Conservation (phyloP, 345 rosid genomes). For the Citrus inodora region DNA sequence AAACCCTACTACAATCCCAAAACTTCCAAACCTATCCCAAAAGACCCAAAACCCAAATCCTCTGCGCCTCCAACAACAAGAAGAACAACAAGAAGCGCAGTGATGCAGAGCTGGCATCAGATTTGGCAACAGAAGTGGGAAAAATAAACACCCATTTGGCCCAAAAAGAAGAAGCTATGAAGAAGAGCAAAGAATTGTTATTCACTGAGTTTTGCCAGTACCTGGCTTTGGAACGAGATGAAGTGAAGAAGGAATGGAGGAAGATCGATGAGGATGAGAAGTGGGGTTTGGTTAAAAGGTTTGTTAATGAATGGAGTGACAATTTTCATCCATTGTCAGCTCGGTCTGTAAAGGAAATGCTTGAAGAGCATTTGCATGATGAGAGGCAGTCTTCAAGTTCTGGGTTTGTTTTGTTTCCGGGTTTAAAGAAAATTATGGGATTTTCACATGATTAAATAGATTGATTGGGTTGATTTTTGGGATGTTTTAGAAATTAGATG, state of each 20-base stretch:
- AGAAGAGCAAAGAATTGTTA: slow-evolving; percentile 60
- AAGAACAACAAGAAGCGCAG: slow-evolving; percentile 1
- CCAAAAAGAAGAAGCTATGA: slow-evolving; percentile 71
- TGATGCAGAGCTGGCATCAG: slow-evolving; percentile 55
- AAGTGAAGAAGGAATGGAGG: slow-evolving; percentile 51
- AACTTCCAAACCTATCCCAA: slow-evolving; percentile 9
- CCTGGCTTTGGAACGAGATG: slow-evolving; percentile 42
- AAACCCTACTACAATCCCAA: neutral
- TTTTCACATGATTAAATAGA: slow-evolving; percentile 29
- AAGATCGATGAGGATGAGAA: slow-evolving; percentile 57
- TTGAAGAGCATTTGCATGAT: slow-evolving; percentile 54
- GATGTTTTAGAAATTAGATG: neutral
- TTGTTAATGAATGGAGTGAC: slow-evolving; percentile 57
- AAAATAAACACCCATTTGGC: slow-evolving; percentile 43
- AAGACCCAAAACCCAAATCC: slow-evolving; percentile 32
- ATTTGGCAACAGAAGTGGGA: slow-evolving; percentile 52
- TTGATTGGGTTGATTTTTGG: neutral
- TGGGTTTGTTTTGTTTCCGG: slow-evolving; percentile 41
- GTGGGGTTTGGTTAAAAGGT: slow-evolving; percentile 44
- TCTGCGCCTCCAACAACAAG: slow-evolving; percentile 23
- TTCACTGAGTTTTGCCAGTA: slow-evolving; percentile 59
- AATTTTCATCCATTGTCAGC: slow-evolving; percentile 72
- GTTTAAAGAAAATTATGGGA: slow-evolving; percentile 62
- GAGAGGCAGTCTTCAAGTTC: slow-evolving; percentile 20
- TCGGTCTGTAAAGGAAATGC: slow-evolving; percentile 61